Base-by-base conservation (phyloP, 306 rosid species). In the Ceratonia siliqua region DNA sequence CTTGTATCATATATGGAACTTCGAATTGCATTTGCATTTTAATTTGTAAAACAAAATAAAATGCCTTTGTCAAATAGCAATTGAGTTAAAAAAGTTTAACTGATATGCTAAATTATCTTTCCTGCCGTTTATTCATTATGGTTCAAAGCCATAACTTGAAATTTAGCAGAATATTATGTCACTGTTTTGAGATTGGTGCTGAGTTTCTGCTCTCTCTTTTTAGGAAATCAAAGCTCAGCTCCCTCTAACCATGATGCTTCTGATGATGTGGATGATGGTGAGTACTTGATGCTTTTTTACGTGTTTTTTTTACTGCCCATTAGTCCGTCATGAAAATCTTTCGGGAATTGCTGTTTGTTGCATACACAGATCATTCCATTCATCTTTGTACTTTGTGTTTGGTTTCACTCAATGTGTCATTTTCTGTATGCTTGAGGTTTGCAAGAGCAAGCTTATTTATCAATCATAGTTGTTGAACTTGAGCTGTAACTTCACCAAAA, bases 181-280 rank as follows among this genome's bases (percentile, higher is more conserved):
- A 32, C 42, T 61, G 15, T 33, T 74, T 58, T 55, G 53, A 36
- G 56, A 68, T 73, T 68, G 30, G 32, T 46, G 28, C 61, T 80
- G 64, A 72, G 9, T 21, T 73, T 72, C 59, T 41, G 43, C 73
- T 20, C 72, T 70, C 74, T 17, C 9, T 36, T 83, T 80, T 68
- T 78, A 91, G 97, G 90, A 79, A 82, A 68, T 85, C 92, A 84
- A 75, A 85, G 49, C 38, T 62, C 68, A 20, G 50, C 32, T 62
- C 68, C 25, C 12, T 62, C 85, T 68, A 85, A 86, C 70, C 25
- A 13, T 48, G 78, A 52, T 9, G 82, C 87, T 73, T 76, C 90
- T 62, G 82, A 84, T 50, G 89, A 84, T 65, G 94, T 10, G 11
- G 90, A 87, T 80, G 97, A 77, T 62, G 98, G 98, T 94, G 78